Evolutionary conservation across 345 rosid species (phyloP).

Genomic region (Eucalyptus cladocalyx): DNA sequence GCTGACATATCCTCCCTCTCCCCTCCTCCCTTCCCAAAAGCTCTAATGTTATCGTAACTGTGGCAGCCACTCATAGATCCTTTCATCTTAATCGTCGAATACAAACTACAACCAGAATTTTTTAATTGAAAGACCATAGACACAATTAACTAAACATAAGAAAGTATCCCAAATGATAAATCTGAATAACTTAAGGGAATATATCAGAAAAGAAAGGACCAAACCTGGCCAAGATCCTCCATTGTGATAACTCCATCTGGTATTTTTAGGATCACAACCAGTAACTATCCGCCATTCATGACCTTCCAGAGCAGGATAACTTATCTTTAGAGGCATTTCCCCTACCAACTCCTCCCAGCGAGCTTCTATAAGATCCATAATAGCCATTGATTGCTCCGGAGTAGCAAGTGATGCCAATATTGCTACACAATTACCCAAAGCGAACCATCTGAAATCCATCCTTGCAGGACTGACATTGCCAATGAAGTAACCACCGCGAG

Average conservation of each 20-base stretch:
- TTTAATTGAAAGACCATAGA: neutral
- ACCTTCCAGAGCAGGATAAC: constrained; percentile 47
- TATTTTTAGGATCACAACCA: constrained; percentile 61
- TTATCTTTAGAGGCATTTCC: constrained; percentile 56
- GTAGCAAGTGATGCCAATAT: constrained; percentile 44
- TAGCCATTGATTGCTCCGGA: constrained; percentile 50
- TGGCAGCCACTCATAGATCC: neutral
- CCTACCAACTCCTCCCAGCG: constrained; percentile 71
- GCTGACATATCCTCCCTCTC: neutral
- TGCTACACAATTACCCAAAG: constrained; percentile 51
- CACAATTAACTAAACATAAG: neutral
- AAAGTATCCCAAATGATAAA: neutral
- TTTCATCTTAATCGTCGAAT: neutral
- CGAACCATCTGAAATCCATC: constrained; percentile 69
- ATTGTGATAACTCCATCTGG: constrained; percentile 64
- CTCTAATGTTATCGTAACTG: neutral
- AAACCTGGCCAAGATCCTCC: constrained; percentile 79
- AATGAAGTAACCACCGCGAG: constrained; percentile 50
- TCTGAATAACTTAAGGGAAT: neutral
- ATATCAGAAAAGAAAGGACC: neutral
- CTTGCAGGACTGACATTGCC: constrained; percentile 67
- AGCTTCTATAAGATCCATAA: constrained; percentile 60
- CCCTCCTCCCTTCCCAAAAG: neutral
- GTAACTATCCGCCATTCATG: constrained; percentile 62
- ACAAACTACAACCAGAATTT: neutral